These are phyloP conservation scores for Kwoniella heveanensis DNA, from an alignment of 768 basidiomycete species.

Conservation along the genomic window DNA sequence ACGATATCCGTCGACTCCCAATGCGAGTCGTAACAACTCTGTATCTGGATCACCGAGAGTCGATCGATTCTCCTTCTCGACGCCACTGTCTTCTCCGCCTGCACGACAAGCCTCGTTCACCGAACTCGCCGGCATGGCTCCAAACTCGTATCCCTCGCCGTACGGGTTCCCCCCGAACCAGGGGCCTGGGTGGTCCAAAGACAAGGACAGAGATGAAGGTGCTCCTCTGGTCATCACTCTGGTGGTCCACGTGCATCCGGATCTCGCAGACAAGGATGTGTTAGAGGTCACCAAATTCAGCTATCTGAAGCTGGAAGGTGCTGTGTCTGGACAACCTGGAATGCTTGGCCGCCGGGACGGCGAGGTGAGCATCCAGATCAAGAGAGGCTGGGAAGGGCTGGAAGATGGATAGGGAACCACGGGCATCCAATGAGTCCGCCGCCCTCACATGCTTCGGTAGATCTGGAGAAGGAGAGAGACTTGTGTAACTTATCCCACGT, in stretches of 20 bases:
- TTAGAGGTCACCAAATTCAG: conserved; percentile 37
- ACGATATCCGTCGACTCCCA: conserved; percentile 8
- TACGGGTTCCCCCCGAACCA: conserved; percentile 2
- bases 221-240: conserved; percentile 36
- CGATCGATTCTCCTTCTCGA: conserved; percentile 9
- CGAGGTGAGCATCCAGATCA: conserved; percentile 31
- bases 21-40: conserved; percentile 5
- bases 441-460: too few relatives aligned
- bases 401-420: conserved; percentile 22
- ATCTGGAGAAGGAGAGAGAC: neutral
- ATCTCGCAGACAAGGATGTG: conserved; percentile 39
- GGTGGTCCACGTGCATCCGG: conserved; percentile 36
- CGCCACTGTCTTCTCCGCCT: conserved; percentile 1
- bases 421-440: too few relatives aligned
- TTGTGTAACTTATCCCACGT: neutral
- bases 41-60: conserved; percentile 4
- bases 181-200: neutral
- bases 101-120: conserved; percentile 11
- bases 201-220: conserved; percentile 3
- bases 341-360: conserved; percentile 18
- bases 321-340: conserved; percentile 12
- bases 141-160: conserved; percentile 18
- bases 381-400: conserved; percentile 40
- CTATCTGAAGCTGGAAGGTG: conserved; percentile 15
- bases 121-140: neutral